Conservation (phyloP, 192 early-diverging fungal species). For the Coemansia sp. region DNA sequence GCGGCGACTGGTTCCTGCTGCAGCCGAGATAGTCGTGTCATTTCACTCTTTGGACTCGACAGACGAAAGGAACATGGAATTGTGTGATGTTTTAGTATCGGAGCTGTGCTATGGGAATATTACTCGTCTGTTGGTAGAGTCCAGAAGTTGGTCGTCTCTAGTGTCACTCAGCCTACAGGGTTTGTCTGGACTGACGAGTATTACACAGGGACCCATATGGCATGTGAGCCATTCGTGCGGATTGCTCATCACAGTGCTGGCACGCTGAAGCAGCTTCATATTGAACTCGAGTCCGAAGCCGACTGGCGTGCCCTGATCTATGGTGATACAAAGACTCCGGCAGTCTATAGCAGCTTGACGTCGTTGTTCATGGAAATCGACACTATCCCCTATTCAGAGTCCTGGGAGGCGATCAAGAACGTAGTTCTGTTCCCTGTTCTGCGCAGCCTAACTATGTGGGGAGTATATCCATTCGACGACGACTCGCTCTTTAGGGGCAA, state of each 20-base stretch:
- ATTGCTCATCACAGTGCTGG: neutral
- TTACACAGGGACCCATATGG: no score
- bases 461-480: no score
- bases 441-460: no score
- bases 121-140: neutral
- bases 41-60: neutral
- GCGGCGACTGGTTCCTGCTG: neutral
- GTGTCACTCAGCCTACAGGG: no score
- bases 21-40: neutral
- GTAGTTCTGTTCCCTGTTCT: neutral
- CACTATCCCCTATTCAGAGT: neutral
- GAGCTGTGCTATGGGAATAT: neutral
- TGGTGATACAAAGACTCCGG: neutral
- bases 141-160: no score
- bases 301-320: neutral
- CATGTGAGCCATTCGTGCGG: neutral
- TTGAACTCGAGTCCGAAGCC: no score
- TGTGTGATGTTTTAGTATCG: neutral
- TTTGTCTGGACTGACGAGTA: no score
- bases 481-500: no score
- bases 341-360: neutral
- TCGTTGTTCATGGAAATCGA: neutral
- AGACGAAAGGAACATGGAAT: neutral
- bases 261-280: neutral
- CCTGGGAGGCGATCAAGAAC: no score